phyloP scores from a whole-genome alignment of 768 basidiomycete genomes.

The Termitomyces sp. region DNA sequence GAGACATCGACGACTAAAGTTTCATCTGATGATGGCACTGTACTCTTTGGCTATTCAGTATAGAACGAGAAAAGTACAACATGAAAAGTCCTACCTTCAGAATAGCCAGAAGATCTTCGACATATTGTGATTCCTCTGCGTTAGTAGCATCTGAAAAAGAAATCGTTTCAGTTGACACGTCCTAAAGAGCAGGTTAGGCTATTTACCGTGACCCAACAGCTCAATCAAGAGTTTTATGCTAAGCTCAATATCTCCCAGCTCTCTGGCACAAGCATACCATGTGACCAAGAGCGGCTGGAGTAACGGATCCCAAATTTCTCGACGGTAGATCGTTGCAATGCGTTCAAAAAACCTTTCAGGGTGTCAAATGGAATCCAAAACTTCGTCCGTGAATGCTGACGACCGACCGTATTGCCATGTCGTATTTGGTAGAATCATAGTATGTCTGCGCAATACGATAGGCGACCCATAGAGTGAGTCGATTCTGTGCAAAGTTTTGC shows the following conservation, averaged over 20 bases:
- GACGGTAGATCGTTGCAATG: constrained; percentile 83
- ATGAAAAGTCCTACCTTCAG: constrained; percentile 46
- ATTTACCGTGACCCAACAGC: constrained; percentile 73
- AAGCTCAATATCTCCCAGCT: constrained; percentile 70
- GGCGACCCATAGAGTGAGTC: constrained; percentile 87
- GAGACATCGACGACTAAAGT: constrained; percentile 57
- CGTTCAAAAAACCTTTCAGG: constrained; percentile 83
- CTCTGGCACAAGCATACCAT: constrained; percentile 82
- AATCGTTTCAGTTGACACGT: background rate
- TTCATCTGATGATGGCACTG: constrained; percentile 57
- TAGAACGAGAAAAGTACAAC: background rate
- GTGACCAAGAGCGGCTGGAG: constrained; percentile 68
- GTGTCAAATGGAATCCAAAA: background rate
- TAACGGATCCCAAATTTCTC: constrained; percentile 76
- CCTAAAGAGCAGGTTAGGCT: background rate
- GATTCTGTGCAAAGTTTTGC: constrained; percentile 52
- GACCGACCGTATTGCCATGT: constrained; percentile 78
- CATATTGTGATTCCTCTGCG: constrained; percentile 38
- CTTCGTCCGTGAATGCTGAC: background rate
- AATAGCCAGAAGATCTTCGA: constrained; percentile 70
- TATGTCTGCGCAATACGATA: constrained; percentile 88
- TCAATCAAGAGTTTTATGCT: constrained; percentile 76
- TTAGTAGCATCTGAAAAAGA: constrained; percentile 27
- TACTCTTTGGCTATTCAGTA: constrained; percentile 42
- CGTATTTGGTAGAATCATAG: constrained; percentile 71